Base-by-base conservation (phyloP, 2,329 filamentous ascomycete species). In the Paracoccidioides brasiliensis region DNA sequence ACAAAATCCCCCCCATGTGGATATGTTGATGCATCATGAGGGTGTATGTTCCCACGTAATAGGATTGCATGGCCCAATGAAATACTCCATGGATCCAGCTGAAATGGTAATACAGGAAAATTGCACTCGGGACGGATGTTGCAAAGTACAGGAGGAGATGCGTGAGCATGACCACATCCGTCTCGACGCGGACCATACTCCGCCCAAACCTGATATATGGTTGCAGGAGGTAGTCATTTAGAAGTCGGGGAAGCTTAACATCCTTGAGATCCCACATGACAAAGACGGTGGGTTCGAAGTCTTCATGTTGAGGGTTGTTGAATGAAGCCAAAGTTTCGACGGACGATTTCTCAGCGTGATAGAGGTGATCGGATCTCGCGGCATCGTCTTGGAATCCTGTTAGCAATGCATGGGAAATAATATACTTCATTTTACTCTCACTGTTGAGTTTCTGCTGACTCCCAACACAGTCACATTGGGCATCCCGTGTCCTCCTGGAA, bases 1-100 rank as follows among this genome's bases (percentile, higher is more conserved):
- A 70, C 40, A 90, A 70, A 3, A 90, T 75, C 14, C 87, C 87
- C 48, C 82, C 78, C 74, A 82, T 82, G 67, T 91, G 87, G 62
- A 91, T 90, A 67, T 91, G 87, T 64, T 91, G 86, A 64, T 91
- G 87, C 78, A 87, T 86, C 80, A 91, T 82, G 41, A 91, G 75
- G 0, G 86, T 91, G 70, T 88, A 91, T 1, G 83, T 76, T 6
- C 86, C 86, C 53, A 83, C 80, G 64, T 84, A 90, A 66, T 78
- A 86, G 38, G 79, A 71, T 63, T 86, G 81, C 75, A 88, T 82
- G 8, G 79, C 64, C 54, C 77, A 74, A 64, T 91, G 87, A 33
- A 82, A 61, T 14, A 87, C 61, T 8, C 78, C 87, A 67, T 90
- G 87, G 41, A 79, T 61, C 71, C 80, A 88, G 8, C 76, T 78